Evolutionary conservation across 257 asterid species (phyloP), one percentile per base, ranked within the genome.

Genomic region (Solanum habrochaites): DNA sequence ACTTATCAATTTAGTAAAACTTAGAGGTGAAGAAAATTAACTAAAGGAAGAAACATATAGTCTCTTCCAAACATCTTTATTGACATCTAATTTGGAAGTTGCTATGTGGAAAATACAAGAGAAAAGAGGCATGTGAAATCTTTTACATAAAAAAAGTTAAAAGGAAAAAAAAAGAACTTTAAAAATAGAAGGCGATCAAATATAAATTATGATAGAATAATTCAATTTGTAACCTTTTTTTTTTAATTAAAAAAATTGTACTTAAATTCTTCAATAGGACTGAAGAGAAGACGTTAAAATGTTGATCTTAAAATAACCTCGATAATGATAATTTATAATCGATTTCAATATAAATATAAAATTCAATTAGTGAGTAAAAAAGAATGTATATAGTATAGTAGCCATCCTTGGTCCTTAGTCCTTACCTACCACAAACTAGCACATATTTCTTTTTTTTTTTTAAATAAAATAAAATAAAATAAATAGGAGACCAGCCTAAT

Each of bases 21-120:
- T 91, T 90, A 86, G 25, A 75, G 81, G 25, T 85, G 92, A 93
- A 90, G 94, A 90, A 93, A 93, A 77, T 69, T 29, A 93, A 42
- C 31, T 29, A 72, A 72, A 72, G 75, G 91, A 88, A 90, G 88
- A 85, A 78, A 91, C 83, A 92, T 74, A 78, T 4, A 32, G 25
- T 43, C 64, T 8, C 10, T 8, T 78, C 64, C 64, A 77, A 77
- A 80, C 40, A 39, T 18, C 82, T 83, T 88, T 88, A 49, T 37
- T 73, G 85, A 62, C 32, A 11, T 21, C 12, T 23, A 82, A 77
- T 21, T 35, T 27, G 73, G 25, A 74, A 77, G 37, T 11, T 43
- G 37, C 49, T 6, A 13, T n/a, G 32, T 21, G 82, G 82, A 39
- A 39, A 73, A 73, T 25, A 39, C 9, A 73, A 39, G 8, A n/a